Evolutionary conservation across 2,329 filamentous ascomycete species (phyloP).

Genomic region (Penicillium frequentans): DNA sequence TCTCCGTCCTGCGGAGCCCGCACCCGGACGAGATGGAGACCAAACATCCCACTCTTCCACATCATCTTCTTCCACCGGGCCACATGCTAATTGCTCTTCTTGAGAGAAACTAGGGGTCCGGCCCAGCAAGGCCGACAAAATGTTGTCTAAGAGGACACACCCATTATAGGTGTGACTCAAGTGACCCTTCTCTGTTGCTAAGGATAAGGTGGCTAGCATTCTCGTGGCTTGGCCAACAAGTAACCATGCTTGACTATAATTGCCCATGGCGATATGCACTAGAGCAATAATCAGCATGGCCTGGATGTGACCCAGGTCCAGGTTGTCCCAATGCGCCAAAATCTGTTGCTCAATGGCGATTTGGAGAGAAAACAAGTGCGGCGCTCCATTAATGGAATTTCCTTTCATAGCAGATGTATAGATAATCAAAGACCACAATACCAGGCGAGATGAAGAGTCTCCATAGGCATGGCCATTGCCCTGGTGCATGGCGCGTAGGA

Average conservation of each 20-base stretch:
- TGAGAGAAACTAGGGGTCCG: constrained; percentile 8
- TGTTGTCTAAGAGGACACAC: constrained; percentile 16
- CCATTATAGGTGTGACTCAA: constrained; percentile 15
- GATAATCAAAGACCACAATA: constrained; percentile 56
- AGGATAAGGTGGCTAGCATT: constrained; percentile 26
- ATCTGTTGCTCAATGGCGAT: constrained; percentile 8
- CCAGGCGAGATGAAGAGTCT: neutral
- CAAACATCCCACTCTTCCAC: constrained; percentile 22
- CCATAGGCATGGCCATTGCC: constrained; percentile 4
- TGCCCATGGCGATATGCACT: constrained; percentile 56
- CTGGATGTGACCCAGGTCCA: constrained; percentile 49
- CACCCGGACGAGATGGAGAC: constrained; percentile 3
- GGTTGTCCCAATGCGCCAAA: constrained; percentile 40
- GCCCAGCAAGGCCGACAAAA: constrained; percentile 10
- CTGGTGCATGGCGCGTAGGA: constrained; percentile 52
- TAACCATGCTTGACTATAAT: constrained; percentile 58
- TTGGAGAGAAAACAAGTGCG: constrained; percentile 2
- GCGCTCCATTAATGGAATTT: neutral
- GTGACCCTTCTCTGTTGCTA: constrained; percentile 4
- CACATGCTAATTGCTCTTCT: constrained; percentile 5
- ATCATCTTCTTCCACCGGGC: constrained; percentile 13
- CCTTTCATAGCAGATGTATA: constrained; percentile 10
- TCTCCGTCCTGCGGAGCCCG: neutral
- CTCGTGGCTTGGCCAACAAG: constrained; percentile 58
- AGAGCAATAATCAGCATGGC: constrained; percentile 58